Percentiles rank a stretch among this genome's conserved stretches.
Conservation (phyloP, 192 early-diverging fungal genomes). For the Dissophora ornata region DNA sequence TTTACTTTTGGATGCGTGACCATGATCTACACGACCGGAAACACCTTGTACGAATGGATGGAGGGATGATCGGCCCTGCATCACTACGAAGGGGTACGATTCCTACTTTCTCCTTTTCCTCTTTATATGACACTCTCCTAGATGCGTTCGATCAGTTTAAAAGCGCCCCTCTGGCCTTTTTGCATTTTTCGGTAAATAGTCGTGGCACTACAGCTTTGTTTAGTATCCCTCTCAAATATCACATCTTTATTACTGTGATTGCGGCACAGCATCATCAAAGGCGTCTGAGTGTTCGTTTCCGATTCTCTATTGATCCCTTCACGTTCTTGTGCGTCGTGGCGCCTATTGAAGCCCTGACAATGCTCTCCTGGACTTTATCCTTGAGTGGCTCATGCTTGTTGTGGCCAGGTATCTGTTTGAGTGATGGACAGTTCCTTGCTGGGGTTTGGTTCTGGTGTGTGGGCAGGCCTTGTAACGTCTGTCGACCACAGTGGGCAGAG, state of each 20-base stretch:
- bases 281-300: constrained; percentile 7
- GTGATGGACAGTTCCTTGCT: background rate
- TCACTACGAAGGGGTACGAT: background rate
- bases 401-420: background rate
- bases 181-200: no score
- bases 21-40: constrained; percentile 84
- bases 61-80: background rate
- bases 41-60: constrained; percentile 76
- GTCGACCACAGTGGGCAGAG: background rate
- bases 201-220: no score
- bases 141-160: no score
- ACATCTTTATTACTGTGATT: no score
- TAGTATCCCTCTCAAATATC: no score
- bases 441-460: constrained; percentile 8
- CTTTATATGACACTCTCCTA: background rate
- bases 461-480: constrained; percentile 11
- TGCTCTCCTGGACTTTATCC: background rate
- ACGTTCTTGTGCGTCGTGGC: background rate
- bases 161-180: no score
- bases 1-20: constrained; percentile 76
- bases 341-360: background rate
- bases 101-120: background rate
- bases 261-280: constrained; percentile 3
- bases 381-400: background rate
- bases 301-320: background rate